phyloP scores from a whole-genome alignment of 257 asterid species.

The Lantana camara region DNA sequence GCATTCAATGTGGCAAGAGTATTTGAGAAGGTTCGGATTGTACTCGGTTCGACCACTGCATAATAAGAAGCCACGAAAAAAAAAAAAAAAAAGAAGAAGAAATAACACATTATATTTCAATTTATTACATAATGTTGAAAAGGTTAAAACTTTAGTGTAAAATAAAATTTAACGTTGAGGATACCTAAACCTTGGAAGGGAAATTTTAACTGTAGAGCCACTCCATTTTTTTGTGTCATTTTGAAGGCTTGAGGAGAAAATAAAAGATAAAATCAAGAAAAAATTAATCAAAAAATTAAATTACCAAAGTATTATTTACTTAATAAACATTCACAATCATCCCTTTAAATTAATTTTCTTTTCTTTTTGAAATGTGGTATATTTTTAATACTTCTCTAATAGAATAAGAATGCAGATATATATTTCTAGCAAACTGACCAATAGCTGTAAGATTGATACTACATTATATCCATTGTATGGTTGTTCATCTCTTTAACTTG shows the following conservation, averaged over 20 bases:
- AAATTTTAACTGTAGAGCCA: conserved; percentile 75
- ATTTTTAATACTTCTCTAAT: no score
- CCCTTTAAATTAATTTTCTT: no score
- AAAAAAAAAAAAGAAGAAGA: no score
- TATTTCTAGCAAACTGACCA: conserved; percentile 49
- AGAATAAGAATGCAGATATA: no score
- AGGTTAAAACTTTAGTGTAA: background rate
- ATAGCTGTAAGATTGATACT: conserved; percentile 55
- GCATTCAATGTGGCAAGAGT: conserved; percentile 93
- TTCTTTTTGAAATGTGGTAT: no score
- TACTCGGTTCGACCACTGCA: conserved; percentile 92
- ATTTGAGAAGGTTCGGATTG: conserved; percentile 80
- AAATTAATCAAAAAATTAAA: no score
- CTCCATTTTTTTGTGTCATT: conserved; percentile 53
- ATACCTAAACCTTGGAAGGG: conserved; percentile 98
- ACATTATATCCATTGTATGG: conserved; percentile 58
- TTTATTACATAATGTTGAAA: background rate
- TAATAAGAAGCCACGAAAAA: conserved; percentile 13
- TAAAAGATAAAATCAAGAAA: background rate
- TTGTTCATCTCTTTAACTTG: conserved; percentile 63
- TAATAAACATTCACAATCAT: no score
- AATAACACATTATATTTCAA: conserved; percentile 7
- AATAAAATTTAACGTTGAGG: no score
- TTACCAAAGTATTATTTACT: no score
- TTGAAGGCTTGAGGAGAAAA: conserved; percentile 44